Percentiles rank a stretch among this genome's conserved stretches.
These are phyloP conservation scores for Fusarium sambucinum DNA, from an alignment of 2,329 filamentous ascomycete genomes.

Conservation along the genomic window DNA sequence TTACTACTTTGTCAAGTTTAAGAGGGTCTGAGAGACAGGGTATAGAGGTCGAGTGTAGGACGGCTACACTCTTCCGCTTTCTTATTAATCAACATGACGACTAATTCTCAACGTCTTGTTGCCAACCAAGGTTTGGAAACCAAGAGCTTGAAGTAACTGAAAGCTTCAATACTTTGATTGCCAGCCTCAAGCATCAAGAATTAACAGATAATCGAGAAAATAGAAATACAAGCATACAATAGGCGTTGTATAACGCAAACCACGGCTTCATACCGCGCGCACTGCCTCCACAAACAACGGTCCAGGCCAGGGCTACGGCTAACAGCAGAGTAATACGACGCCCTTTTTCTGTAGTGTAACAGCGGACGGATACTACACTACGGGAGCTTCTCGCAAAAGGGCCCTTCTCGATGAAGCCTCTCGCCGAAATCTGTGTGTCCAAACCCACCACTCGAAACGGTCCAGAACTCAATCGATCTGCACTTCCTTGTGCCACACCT, in stretches of 20 bases:
- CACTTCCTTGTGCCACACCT: constrained; percentile 48
- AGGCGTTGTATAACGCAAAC: constrained; percentile 14
- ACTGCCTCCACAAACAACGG: constrained; percentile 22
- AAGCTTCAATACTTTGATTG: not conserved
- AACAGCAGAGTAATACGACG: not conserved
- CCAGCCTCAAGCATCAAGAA: not conserved
- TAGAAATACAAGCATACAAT: not conserved
- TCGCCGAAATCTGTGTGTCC: constrained; percentile 28
- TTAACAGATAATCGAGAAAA: not conserved
- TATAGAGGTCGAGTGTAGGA: constrained; percentile 1
- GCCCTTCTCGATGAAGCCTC: constrained; percentile 29
- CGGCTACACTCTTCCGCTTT: not conserved
- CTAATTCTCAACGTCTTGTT: not conserved
- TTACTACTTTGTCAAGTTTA: constrained; percentile 18
- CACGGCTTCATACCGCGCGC: constrained; percentile 9
- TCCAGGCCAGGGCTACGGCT: constrained; percentile 12
- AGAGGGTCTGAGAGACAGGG: constrained; percentile 30
- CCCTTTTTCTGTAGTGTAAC: constrained; percentile 26
- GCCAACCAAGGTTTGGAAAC: not conserved
- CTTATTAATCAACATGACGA: not conserved
- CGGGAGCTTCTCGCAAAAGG: constrained; percentile 9
- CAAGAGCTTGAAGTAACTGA: not conserved
- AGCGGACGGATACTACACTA: constrained; percentile 13
- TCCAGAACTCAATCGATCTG: constrained; percentile 50
- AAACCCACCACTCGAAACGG: constrained; percentile 45